Percentiles rank a stretch among this genome's conserved stretches.
Evolutionary conservation across 2,329 filamentous ascomycete species (phyloP).

Genomic region (Botrytis elliptica): DNA sequence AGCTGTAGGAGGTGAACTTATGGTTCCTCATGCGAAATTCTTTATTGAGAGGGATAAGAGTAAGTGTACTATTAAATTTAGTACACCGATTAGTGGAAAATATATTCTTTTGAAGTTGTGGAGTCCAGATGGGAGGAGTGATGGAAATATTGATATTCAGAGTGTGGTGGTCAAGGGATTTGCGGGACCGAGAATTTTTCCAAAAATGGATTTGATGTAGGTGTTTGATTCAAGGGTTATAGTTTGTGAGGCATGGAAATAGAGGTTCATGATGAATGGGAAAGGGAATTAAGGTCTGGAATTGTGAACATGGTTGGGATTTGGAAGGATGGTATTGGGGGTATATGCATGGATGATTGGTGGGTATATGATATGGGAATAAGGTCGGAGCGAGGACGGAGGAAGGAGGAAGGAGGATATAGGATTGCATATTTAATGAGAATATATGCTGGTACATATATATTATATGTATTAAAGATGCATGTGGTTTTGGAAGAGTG

Average conservation of each 20-base stretch:
- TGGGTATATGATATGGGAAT: not conserved
- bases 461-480: not conserved
- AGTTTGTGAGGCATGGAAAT: not conserved
- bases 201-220: constrained; percentile 38
- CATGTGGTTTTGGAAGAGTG: not conserved
- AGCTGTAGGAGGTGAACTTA: constrained; percentile 58
- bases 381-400: not conserved
- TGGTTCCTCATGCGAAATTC: constrained; percentile 77
- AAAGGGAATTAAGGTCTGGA: not conserved
- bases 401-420: not conserved
- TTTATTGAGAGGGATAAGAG: constrained; percentile 79
- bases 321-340: not conserved
- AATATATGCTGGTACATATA: not conserved
- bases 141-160: constrained; percentile 82
- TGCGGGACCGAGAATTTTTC: constrained; percentile 82
- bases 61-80: constrained; percentile 83
- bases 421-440: not conserved
- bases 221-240: too few relatives aligned
- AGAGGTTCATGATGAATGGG: not conserved
- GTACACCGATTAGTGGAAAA: constrained; percentile 75
- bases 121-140: constrained; percentile 67
- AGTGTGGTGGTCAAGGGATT: constrained; percentile 81
- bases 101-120: constrained; percentile 90
- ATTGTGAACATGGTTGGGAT: not conserved
- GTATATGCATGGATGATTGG: not conserved